Conservation (phyloP, 2,329 filamentous ascomycete species). For the Paecilomyces sp. region DNA sequence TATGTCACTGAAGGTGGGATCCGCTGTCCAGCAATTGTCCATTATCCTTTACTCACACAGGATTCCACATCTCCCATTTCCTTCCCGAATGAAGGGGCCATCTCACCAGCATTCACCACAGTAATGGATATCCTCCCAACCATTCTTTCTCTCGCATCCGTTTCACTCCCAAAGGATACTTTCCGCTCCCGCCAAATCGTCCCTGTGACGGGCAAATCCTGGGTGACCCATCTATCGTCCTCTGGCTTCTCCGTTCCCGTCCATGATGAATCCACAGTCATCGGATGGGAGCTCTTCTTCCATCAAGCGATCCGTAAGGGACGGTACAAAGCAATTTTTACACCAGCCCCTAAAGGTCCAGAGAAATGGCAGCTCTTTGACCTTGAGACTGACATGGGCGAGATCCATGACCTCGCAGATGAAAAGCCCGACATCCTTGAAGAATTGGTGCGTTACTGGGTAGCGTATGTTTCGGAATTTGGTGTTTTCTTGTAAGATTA, state of each 20-base stretch:
- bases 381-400: slow-evolving; percentile 45
- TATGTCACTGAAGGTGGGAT: slow-evolving; percentile 47
- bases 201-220: slow-evolving; percentile 44
- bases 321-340: slow-evolving; percentile 53
- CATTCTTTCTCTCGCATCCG: slow-evolving; percentile 33
- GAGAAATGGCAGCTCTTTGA: slow-evolving; percentile 55
- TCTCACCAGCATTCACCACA: slow-evolving; percentile 36
- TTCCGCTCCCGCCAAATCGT: slow-evolving; percentile 47
- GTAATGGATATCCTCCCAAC: slow-evolving; percentile 48
- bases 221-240: slow-evolving; percentile 31
- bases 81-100: slow-evolving; percentile 37
- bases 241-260: slow-evolving; percentile 29
- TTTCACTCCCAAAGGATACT: slow-evolving; percentile 45
- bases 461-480: slow-evolving; percentile 52
- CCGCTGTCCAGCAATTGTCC: slow-evolving; percentile 47
- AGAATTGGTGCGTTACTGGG: slow-evolving; percentile 48
- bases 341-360: slow-evolving; percentile 48
- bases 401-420: slow-evolving; percentile 41
- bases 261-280: slow-evolving; percentile 46
- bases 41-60: slow-evolving; percentile 25
- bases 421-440: slow-evolving; percentile 37
- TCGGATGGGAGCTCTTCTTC: slow-evolving; percentile 52
- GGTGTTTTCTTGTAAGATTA: slow-evolving; percentile 42
- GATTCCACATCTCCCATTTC: slow-evolving; percentile 16
- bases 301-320: slow-evolving; percentile 49